Evolutionary conservation across 495 filamentous ascomycete genomes (phyloP).

Genomic region (Annulohypoxylon moriforme): DNA sequence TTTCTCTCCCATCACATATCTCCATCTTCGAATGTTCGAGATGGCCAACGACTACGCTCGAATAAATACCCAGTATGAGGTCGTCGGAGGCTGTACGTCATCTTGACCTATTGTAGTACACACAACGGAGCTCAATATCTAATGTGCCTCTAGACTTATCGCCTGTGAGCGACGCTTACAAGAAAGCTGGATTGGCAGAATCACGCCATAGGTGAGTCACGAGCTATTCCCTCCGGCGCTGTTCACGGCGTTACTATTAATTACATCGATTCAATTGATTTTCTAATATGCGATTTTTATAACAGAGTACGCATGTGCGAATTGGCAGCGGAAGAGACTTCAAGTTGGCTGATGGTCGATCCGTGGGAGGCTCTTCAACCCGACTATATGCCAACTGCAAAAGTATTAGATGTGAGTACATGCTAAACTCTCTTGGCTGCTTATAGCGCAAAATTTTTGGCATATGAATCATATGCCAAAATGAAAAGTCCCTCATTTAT

Average conservation of each 20-base stretch:
- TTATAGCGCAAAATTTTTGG: not conserved
- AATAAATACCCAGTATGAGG: constrained; percentile 85
- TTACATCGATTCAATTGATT: constrained; percentile 10
- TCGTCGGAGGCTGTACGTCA: constrained; percentile 87
- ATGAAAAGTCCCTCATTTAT: not conserved
- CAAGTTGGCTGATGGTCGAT: constrained; percentile 88
- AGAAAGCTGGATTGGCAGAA: constrained; percentile 85
- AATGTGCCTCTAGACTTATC: constrained; percentile 15
- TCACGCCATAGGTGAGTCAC: constrained; percentile 72
- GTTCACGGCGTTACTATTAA: not conserved
- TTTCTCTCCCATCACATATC: constrained; percentile 86
- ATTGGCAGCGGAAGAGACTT: constrained; percentile 79
- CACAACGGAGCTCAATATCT: not conserved
- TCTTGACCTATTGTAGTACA: not conserved
- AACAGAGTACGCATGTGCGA: constrained; percentile 71
- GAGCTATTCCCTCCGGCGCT: not conserved
- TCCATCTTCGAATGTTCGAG: constrained; percentile 95
- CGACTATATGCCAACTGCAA: constrained; percentile 87
- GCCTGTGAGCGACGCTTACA: constrained; percentile 79
- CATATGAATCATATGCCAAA: not conserved
- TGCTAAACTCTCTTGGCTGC: constrained; percentile 1
- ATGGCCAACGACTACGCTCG: constrained; percentile 51
- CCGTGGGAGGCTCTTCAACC: constrained; percentile 69
- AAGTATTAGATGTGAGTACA: constrained; percentile 72
- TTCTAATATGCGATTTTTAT: constrained; percentile 22